Evolutionary conservation across 345 rosid species (phyloP).

Genomic region (Chamaenerion angustifolium): DNA sequence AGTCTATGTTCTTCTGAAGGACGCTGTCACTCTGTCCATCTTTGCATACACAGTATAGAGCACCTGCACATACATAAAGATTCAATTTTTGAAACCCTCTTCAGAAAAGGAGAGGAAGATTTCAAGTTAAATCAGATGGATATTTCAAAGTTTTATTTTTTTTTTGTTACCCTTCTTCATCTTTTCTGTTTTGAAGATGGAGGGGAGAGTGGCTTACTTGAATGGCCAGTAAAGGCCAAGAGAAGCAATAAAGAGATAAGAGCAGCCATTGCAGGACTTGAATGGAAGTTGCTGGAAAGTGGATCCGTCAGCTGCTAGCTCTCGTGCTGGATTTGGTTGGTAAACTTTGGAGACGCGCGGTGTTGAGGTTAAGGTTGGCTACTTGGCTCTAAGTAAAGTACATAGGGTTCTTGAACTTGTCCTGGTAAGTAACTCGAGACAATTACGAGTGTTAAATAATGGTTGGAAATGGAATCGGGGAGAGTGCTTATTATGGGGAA

Average conservation of each 20-base stretch:
- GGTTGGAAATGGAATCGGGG: too few species aligned
- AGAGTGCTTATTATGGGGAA: too few species aligned
- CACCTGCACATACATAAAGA: conserved; percentile 2
- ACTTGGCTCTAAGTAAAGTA: too few species aligned
- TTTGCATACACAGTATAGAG: conserved; percentile 44
- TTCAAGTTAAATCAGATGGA: neutral
- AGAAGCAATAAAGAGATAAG: conserved; percentile 33
- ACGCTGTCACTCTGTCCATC: conserved; percentile 34
- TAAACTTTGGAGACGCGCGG: too few species aligned
- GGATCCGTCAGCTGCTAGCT: too few species aligned
- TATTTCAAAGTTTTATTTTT: neutral
- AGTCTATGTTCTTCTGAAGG: conserved; percentile 60
- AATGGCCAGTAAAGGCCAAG: conserved; percentile 38
- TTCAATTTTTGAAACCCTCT: neutral
- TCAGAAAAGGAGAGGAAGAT: neutral
- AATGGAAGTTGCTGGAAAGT: neutral
- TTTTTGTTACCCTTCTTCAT: neutral
- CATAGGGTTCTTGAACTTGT: too few species aligned
- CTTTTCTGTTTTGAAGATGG: neutral
- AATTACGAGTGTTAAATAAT: too few species aligned
- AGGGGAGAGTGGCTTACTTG: conserved; percentile 51
- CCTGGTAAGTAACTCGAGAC: too few species aligned
- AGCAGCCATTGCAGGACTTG: conserved; percentile 1
- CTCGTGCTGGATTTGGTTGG: too few species aligned
- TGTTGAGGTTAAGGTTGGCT: too few species aligned